Evolutionary conservation across 2,329 filamentous ascomycete genomes (phyloP), one percentile per base, ranked within the genome.

Genomic region (Arthrobotrys sinensis): DNA sequence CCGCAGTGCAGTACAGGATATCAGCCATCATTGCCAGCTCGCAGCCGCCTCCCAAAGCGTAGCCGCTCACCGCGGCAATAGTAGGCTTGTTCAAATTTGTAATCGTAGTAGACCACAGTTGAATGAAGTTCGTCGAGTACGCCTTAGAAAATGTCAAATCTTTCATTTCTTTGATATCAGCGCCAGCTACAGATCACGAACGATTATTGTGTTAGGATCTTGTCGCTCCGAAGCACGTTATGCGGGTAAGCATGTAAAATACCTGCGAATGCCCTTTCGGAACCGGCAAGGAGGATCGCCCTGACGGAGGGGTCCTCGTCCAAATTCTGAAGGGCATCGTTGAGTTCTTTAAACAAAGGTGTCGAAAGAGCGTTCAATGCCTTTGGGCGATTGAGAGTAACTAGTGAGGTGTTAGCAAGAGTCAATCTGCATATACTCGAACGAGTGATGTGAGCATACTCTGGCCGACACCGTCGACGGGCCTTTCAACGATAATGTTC

Each of bases 101-200:
- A 28, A 93, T 92, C 55, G 97, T 89, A 80, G 92, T 88, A 4
- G 94, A 97, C 96, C 96, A 99, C 8, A 90, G 90, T 84, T 97
- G 94, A 85, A 99, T 98, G 85, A 99, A 99, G 83, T 96, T 93
- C 81, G 87, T 90, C 57, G 90, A 92, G 86, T 97, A 98, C 45
- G 96, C 95, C 80, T 91, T 87, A 80, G 92, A 89, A 86, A 99
- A 99, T 69, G 91, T 94, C 45, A 97, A 90, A 78, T 93, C 91
- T 34, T 93, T 92, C 96, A 99, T 99, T 86, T 99, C 96, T 86
- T 98, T 98, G 87, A 99, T 99, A 85, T 99, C 96, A 79, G 96
- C 96, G 64, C 96, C 96, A 52, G 96, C 95, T 84, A 82, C 66
- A 43, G 52, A 11, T 12, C 19, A 38, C 21, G 34, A 28, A 10